phyloP scores from a whole-genome alignment of 23 red algal genomes.

The Gracilaria gracilis region DNA sequence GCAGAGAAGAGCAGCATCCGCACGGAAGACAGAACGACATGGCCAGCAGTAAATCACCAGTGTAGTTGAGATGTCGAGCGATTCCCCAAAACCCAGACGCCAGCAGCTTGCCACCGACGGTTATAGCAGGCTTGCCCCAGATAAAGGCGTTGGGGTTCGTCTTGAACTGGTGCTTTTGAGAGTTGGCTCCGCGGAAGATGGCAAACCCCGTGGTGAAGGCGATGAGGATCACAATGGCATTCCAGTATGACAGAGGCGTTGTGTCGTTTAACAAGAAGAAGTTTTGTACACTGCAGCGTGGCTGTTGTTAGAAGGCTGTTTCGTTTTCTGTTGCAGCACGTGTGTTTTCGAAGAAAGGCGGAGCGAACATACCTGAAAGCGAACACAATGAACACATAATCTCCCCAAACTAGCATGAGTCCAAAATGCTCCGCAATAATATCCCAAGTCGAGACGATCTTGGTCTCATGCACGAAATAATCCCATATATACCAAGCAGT shows the following conservation, averaged over 20 bases:
- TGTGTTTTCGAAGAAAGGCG: too few relatives aligned
- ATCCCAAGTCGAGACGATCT: conserved; percentile 96
- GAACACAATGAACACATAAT: conserved; percentile 97
- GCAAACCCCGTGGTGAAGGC: conserved; percentile 70
- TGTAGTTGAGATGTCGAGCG: conserved; percentile 95
- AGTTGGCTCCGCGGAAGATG: conserved; percentile 95
- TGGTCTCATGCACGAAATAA: conserved; percentile 92
- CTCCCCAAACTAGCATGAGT: conserved; percentile 98
- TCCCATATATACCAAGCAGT: conserved; percentile 91
- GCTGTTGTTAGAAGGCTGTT: background rate
- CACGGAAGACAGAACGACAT: conserved; percentile 82
- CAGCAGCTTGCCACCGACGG: conserved; percentile 83
- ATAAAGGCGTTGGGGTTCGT: conserved; percentile 70
- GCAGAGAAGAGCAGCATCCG: conserved; percentile 40
- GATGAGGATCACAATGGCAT: background rate
- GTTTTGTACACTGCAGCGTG: conserved; percentile 42
- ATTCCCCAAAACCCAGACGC: conserved; percentile 94
- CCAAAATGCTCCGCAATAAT: conserved; percentile 99
- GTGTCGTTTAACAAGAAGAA: conserved; percentile 73
- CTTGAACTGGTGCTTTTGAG: conserved; percentile 98
- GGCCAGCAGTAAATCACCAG: conserved; percentile 91
- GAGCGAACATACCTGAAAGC: conserved; percentile 72
- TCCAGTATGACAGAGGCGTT: conserved; percentile 25
- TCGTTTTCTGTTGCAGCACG: too few relatives aligned
- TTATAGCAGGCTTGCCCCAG: conserved; percentile 84